A percentile compares a stretch with the other conserved stretches of the same genome.
Evolutionary conservation across 2,329 filamentous ascomycete genomes (phyloP).

Genomic region (Botrytis paeoniae): DNA sequence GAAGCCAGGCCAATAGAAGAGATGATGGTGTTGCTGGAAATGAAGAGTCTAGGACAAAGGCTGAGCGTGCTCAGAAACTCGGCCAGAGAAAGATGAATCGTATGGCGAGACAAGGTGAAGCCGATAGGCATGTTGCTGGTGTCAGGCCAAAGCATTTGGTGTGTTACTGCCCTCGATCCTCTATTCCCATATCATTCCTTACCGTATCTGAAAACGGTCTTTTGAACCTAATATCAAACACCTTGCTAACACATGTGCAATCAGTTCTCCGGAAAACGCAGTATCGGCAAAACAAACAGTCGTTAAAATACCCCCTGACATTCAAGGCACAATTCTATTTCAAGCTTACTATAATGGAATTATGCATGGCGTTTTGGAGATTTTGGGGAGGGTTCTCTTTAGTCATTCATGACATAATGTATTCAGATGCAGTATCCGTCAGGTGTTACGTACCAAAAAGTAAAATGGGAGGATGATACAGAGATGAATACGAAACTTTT

Average conservation of each 20-base stretch:
- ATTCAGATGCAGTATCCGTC: conserved; percentile 14
- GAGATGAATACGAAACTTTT: background rate
- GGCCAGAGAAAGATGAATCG: conserved; percentile 98
- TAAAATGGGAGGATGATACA: background rate
- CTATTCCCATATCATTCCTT: background rate
- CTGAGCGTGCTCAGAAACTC: conserved; percentile 82
- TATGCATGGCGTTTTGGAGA: conserved; percentile 18
- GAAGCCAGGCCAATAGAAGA: conserved; percentile 66
- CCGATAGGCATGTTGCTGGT: conserved; percentile 82
- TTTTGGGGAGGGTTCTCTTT: conserved; percentile 12
- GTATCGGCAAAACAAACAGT: conserved; percentile 82
- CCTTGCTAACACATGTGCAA: conserved; percentile 36
- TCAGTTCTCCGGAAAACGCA: conserved; percentile 84
- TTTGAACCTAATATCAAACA: background rate
- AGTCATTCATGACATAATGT: conserved; percentile 14
- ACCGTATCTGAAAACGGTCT: background rate
- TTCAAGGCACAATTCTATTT: conserved; percentile 16
- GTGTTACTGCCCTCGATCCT: conserved; percentile 42
- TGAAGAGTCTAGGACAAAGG: conserved; percentile 66
- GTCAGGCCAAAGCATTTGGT: conserved; percentile 88
- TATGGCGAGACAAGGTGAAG: conserved; percentile 95
- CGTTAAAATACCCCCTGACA: conserved; percentile 48
- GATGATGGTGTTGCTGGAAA: conserved; percentile 71
- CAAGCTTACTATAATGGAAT: conserved; percentile 11
- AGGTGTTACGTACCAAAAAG: conserved; percentile 12